These are phyloP conservation scores for Dimocarpus longan DNA, from an alignment of 345 rosid species.

Conservation along the genomic window DNA sequence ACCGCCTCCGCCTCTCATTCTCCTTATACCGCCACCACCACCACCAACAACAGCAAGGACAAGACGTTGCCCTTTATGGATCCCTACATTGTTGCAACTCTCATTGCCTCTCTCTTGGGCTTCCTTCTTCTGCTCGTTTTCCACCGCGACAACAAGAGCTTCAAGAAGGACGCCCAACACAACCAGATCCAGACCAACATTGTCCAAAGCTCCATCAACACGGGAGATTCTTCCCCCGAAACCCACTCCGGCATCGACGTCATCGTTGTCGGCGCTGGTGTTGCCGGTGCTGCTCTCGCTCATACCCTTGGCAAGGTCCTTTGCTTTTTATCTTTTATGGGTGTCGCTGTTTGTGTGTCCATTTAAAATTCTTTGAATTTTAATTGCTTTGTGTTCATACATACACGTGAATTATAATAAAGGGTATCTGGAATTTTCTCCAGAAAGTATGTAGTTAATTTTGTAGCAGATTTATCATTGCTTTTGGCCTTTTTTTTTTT, in stretches of 20 bases:
- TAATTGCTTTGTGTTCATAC: background rate
- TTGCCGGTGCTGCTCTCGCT: conserved; percentile 86
- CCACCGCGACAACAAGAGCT: conserved; percentile 25
- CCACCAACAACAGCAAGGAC: background rate
- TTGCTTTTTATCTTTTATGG: background rate
- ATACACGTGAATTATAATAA: background rate
- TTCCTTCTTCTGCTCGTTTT: conserved; percentile 36
- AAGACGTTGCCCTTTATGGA: conserved; percentile 19
- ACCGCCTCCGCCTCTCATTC: background rate
- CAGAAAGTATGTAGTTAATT: background rate
- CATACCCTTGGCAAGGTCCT: conserved; percentile 76
- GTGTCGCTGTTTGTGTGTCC: no score
- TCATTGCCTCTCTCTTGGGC: conserved; percentile 36
- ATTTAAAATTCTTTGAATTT: background rate
- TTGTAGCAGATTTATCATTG: no score
- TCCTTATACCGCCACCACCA: background rate
- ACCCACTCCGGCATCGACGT: conserved; percentile 40
- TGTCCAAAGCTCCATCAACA: background rate
- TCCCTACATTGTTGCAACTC: conserved; percentile 30
- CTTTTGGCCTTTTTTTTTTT: background rate
- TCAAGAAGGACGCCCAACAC: background rate
- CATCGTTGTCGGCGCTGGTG: conserved; percentile 84
- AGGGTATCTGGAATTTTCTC: conserved; percentile 1
- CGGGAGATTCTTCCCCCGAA: conserved; percentile 17
- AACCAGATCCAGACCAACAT: conserved; percentile 16